phyloP scores from a whole-genome alignment of 306 rosid genomes.

The Fagus crenata region DNA sequence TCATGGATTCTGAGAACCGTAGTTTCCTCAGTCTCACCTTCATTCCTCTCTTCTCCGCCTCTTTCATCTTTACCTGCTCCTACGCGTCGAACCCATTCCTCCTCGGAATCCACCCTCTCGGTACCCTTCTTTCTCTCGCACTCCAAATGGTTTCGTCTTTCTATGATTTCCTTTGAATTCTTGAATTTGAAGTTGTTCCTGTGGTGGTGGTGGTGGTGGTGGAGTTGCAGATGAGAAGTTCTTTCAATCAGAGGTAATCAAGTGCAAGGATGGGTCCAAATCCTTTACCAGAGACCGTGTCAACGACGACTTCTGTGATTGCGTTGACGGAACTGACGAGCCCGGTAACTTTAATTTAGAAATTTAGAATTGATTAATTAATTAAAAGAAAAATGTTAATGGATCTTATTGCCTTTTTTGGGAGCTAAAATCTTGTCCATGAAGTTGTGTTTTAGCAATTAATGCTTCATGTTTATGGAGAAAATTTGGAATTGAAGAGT shows the following conservation, averaged over 20 bases:
- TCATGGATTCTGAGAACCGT: not conserved
- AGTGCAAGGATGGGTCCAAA: conserved; percentile 74
- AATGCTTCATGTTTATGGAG: not conserved
- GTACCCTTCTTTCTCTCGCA: conserved; percentile 32
- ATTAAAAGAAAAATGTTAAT: not conserved
- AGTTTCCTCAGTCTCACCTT: not conserved
- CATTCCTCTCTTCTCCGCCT: conserved; percentile 32
- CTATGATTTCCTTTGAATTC: not conserved
- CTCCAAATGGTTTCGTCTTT: too few relatives aligned
- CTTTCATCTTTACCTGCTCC: conserved; percentile 40
- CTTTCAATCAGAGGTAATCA: conserved; percentile 54
- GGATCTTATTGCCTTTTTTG: not conserved
- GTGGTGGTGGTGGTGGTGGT: conserved; percentile 1
- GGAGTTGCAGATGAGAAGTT: conserved; percentile 66
- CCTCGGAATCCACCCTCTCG: conserved; percentile 78
- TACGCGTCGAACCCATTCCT: conserved; percentile 37
- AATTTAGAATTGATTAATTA: not conserved
- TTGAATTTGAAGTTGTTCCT: conserved; percentile 20
- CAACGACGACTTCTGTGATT: conserved; percentile 81
- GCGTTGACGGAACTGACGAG: conserved; percentile 89
- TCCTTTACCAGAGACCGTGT: conserved; percentile 72
- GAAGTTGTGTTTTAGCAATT: not conserved
- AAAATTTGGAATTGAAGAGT: not conserved
- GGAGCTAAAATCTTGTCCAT: not conserved
- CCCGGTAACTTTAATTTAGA: conserved; percentile 50